phyloP scores from a whole-genome alignment of 164 flowering plant species.

The Cinnamomum micranthum region DNA sequence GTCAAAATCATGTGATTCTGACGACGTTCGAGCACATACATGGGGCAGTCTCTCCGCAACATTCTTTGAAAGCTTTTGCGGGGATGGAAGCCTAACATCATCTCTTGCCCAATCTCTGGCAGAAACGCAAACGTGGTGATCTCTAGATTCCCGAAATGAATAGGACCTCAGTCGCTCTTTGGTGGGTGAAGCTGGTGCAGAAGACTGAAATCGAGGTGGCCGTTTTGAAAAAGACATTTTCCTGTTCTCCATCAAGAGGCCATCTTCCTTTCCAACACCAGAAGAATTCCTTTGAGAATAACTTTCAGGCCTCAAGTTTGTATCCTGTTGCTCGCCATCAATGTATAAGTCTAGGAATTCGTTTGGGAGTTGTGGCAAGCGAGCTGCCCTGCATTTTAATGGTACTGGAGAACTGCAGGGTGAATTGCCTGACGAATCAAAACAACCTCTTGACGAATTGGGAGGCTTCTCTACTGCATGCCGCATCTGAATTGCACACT shows the following conservation, averaged over 20 bases:
- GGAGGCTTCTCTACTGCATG: constrained; percentile 31
- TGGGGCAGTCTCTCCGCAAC: constrained; percentile 77
- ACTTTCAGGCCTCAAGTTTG: constrained; percentile 19
- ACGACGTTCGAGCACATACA: constrained; percentile 22
- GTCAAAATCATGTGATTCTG: constrained; percentile 34
- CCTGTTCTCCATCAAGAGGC: constrained; percentile 15
- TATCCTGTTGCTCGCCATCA: constrained; percentile 80
- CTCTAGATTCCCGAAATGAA: constrained; percentile 58
- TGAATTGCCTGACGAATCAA: constrained; percentile 50
- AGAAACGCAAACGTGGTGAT: constrained; percentile 25
- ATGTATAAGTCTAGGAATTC: constrained; percentile 79
- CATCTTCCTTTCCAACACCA: constrained; percentile 24
- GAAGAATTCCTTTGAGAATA: constrained; percentile 25
- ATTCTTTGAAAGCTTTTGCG: constrained; percentile 62
- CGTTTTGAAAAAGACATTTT: constrained; percentile 17
- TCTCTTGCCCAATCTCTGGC: constrained; percentile 43
- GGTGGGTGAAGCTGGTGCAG: constrained; percentile 55
- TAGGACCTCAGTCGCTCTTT: constrained; percentile 45
- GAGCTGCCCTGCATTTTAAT: constrained; percentile 21
- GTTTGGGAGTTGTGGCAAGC: constrained; percentile 39
- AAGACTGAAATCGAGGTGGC: constrained; percentile 59
- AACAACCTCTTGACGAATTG: constrained; percentile 27
- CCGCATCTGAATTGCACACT: constrained; percentile 13
- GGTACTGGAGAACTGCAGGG: constrained; percentile 41
- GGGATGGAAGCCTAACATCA: constrained; percentile 53